Evolutionary conservation across 805 yeast species (phyloP).

Genomic region (Saturnispora besseyi): DNA sequence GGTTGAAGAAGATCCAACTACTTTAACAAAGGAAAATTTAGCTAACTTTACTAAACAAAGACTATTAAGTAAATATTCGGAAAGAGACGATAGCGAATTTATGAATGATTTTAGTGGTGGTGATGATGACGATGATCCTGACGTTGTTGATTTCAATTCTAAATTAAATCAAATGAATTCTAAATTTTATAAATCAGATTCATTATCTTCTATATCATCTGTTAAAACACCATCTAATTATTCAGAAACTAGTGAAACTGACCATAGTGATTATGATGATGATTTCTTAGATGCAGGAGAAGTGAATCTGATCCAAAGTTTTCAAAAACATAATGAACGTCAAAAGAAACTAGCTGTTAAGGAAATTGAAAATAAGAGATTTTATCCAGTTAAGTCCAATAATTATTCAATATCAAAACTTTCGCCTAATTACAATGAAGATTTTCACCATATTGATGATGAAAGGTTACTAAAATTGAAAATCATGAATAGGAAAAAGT

Average conservation of each 20-base stretch:
- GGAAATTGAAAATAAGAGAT: conserved; percentile 2
- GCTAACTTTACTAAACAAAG: neutral
- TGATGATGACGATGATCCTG: neutral
- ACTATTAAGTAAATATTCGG: conserved; percentile 14
- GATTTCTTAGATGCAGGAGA: conserved; percentile 18
- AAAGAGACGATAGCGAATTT: conserved; percentile 8
- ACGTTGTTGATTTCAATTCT: conserved; percentile 1
- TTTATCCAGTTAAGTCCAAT: neutral
- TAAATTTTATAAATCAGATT: conserved; percentile 14
- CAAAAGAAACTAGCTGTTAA: conserved; percentile 2
- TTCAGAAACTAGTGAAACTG: conserved; percentile 24
- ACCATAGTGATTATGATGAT: conserved; percentile 25
- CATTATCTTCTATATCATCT: conserved; percentile 23
- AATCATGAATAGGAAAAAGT: conserved; percentile 16
- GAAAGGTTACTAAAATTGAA: conserved; percentile 17
- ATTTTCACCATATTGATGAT: conserved; percentile 22
- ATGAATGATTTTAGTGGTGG: conserved; percentile 13
- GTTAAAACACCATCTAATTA: conserved; percentile 14
- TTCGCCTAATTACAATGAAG: conserved; percentile 14
- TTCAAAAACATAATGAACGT: conserved; percentile 3
- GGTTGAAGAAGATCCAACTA: conserved; percentile 1
- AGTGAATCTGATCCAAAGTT: conserved; percentile 1
- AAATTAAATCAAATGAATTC: neutral
- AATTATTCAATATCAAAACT: no score
- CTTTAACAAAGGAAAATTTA: neutral